Percentiles rank a stretch among this genome's conserved stretches.
These are phyloP conservation scores for Elsinoe arachidis DNA, from an alignment of 2,329 filamentous ascomycete genomes.

Conservation along the genomic window DNA sequence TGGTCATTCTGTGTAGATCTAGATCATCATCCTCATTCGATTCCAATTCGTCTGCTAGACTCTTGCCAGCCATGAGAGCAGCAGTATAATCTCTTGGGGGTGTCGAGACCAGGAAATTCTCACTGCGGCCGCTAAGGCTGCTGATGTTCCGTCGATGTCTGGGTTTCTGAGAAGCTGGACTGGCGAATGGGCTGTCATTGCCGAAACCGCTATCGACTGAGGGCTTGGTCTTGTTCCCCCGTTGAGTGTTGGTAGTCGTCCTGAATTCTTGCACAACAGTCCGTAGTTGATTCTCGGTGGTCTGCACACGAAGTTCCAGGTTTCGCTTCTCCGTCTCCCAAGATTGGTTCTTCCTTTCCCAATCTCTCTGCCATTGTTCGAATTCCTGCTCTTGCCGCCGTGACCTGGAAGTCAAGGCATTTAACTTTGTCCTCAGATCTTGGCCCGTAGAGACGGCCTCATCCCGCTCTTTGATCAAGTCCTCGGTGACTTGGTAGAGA, in stretches of 20 bases:
- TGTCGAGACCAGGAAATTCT: slow-evolving; percentile 20
- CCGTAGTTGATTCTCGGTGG: slow-evolving; percentile 82
- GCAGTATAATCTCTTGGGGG: not conserved
- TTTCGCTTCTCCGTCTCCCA: slow-evolving; percentile 80
- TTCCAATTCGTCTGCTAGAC: slow-evolving; percentile 82
- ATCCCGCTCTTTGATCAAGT: slow-evolving; percentile 77
- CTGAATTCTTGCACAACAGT: slow-evolving; percentile 72
- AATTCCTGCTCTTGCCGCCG: slow-evolving; percentile 76
- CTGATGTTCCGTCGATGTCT: slow-evolving; percentile 28
- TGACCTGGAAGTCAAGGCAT: slow-evolving; percentile 66
- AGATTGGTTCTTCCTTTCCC: slow-evolving; percentile 71
- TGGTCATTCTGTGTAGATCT: slow-evolving; percentile 45
- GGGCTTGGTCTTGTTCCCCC: slow-evolving; percentile 48
- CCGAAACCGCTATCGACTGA: slow-evolving; percentile 48
- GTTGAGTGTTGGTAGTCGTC: slow-evolving; percentile 52
- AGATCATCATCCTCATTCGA: slow-evolving; percentile 70
- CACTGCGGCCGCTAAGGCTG: slow-evolving; percentile 27
- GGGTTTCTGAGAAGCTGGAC: slow-evolving; percentile 40
- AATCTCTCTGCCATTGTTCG: slow-evolving; percentile 66
- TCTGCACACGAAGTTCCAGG: slow-evolving; percentile 74
- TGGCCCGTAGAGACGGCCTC: slow-evolving; percentile 63
- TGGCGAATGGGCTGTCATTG: slow-evolving; percentile 58
- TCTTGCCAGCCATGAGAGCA: slow-evolving; percentile 48
- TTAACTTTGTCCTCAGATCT: slow-evolving; percentile 70
- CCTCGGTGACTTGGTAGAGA: slow-evolving; percentile 73